phyloP scores from a whole-genome alignment of 2,329 filamentous ascomycete species.

The Akanthomyces dipterigenus region DNA sequence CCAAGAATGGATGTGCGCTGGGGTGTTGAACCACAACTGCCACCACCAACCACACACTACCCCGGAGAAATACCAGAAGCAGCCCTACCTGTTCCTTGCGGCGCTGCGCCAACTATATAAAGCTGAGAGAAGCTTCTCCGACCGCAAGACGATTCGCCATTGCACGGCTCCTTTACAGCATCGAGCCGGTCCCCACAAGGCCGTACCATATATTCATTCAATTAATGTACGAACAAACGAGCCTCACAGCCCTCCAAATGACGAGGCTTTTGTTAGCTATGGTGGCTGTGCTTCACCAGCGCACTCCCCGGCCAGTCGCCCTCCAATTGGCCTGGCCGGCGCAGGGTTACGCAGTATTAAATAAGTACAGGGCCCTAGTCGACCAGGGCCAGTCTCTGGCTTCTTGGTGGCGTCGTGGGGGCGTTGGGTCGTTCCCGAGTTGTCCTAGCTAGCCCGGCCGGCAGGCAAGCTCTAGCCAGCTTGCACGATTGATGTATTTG shows the following conservation, averaged over 20 bases:
- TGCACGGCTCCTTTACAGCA: background rate
- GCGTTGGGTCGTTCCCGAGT: background rate
- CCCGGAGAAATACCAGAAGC: background rate
- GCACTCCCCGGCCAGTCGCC: background rate
- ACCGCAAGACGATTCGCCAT: background rate
- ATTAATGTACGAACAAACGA: background rate
- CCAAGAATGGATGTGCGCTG: background rate
- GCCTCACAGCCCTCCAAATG: background rate
- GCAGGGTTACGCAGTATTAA: too few species aligned
- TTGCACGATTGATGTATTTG: background rate
- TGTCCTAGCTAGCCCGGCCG: background rate
- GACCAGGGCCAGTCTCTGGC: background rate
- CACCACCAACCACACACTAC: background rate
- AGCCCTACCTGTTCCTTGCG: background rate
- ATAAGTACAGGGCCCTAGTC: background rate
- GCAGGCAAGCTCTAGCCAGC: background rate
- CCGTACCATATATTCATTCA: background rate
- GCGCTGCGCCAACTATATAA: background rate
- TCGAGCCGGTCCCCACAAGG: background rate
- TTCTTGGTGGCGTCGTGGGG: background rate
- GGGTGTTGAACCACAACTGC: background rate
- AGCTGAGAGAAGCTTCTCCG: background rate
- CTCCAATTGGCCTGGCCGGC: background rate
- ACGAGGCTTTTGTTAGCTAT: conserved; percentile 2
- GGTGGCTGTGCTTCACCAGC: background rate